These are phyloP conservation scores for Acacia crassicarpa DNA, from an alignment of 306 rosid genomes.

Conservation along the genomic window DNA sequence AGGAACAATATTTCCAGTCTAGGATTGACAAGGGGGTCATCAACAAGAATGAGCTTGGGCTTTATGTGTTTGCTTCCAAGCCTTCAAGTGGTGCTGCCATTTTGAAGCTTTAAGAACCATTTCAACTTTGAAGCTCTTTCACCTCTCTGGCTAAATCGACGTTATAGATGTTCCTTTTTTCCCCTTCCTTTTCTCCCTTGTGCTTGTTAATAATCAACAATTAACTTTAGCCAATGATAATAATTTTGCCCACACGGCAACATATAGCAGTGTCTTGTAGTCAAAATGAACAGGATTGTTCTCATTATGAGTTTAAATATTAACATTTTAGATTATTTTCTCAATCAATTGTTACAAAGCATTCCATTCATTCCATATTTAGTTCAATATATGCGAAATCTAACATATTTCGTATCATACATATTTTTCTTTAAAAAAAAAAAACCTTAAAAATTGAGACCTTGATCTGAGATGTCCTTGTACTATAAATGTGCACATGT, in stretches of 20 bases:
- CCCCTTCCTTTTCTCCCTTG: neutral
- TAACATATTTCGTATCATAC: too few species aligned
- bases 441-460: neutral
- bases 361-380: neutral
- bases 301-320: neutral
- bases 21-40: constrained; percentile 10
- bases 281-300: neutral
- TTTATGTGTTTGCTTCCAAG: constrained; percentile 16
- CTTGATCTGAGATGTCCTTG: neutral
- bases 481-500: neutral
- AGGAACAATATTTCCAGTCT: constrained; percentile 53
- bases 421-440: too few species aligned
- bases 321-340: neutral
- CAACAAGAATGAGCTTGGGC: neutral
- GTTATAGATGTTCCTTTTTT: neutral
- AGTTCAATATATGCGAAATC: too few species aligned
- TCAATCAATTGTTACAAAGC: neutral
- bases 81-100: constrained; percentile 21
- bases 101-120: neutral
- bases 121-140: neutral
- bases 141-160: neutral
- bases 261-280: neutral
- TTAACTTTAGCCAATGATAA: neutral
- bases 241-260: neutral
- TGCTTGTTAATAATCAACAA: neutral